Conservation (phyloP, 179 eudicot species). For the Beta lomatogona region DNA sequence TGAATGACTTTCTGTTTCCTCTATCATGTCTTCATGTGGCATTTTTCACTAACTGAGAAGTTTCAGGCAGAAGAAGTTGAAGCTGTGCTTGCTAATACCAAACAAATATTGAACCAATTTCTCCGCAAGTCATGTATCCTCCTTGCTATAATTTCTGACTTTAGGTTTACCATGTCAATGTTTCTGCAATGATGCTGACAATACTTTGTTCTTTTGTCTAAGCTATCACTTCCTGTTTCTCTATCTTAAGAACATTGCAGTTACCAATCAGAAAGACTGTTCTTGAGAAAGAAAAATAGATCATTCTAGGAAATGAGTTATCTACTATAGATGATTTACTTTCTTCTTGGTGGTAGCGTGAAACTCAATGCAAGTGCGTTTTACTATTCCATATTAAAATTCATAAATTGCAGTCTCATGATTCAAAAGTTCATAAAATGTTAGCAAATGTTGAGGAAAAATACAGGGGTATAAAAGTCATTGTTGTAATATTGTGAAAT, state of each 20-base stretch:
- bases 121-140: constrained; percentile 93
- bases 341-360: background rate
- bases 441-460: background rate
- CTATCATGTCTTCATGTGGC: background rate
- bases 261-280: background rate
- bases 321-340: background rate
- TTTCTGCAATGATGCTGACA: background rate
- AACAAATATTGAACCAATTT: constrained; percentile 86
- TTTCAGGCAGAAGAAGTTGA: constrained; percentile 85
- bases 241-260: background rate
- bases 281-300: background rate
- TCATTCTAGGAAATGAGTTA: background rate
- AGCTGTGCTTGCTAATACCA: constrained; percentile 90
- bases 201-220: background rate
- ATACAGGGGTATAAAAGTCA: background rate
- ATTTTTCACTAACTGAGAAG: constrained; percentile 29
- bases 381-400: background rate
- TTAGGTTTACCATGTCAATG: background rate
- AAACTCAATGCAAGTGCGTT: background rate
- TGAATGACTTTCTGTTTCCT: background rate
- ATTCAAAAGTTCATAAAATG: background rate
- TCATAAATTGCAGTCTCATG: background rate
- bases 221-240: background rate
- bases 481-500: background rate
- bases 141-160: constrained; percentile 12